Base-by-base conservation (phyloP, 805 yeast species). In the Candida boidinii region DNA sequence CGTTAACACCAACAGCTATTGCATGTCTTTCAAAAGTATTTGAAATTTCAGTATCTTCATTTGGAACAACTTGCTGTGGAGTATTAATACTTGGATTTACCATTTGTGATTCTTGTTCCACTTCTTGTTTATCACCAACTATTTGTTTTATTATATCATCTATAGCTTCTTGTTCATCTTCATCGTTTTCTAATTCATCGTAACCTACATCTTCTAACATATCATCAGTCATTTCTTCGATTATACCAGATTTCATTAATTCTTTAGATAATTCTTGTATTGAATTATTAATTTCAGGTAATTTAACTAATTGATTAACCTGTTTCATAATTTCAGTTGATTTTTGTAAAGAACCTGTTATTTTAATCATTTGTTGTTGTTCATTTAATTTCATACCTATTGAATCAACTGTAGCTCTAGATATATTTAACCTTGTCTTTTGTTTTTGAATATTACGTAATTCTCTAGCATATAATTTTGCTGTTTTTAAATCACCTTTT, bases 191-290 rank as follows among this genome's bases (percentile, higher is more conserved):
- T 38, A 76, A 83, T 14, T 72, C 80, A 30, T 70, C 79, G 20
- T 78, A 85, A 15, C 70, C 78, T 37, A 73, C 58, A 31, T 66
- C 58, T 39, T 88, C 97, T 38, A 90, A 65, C 40, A 84, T 76
- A 51, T 92, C 99, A 36, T 83, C 86, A 52, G 88, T 79, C 97
- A 92, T 92, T 52, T 92, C 98, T 44, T 84, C 85, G 34, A 92
- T 86, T 28, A 92, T 72, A 0, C 92, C 92, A 10, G 83, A 73
- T 55, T 79, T 82, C 74, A 83, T 77, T 46, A 90, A 67, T 58
- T 92, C 99, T 49, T 73, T 79, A 38, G 90, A 83, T 36, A 92
- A 60, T 45, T 81, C 94, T 48, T 80, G 80, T 83, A 90, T 86
- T 0, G 94, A 79, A 9, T 73, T 76, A 45, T 76, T 76, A 33